Evolutionary conservation across 768 basidiomycete genomes (phyloP).

Genomic region (Lepiota subincarnata): DNA sequence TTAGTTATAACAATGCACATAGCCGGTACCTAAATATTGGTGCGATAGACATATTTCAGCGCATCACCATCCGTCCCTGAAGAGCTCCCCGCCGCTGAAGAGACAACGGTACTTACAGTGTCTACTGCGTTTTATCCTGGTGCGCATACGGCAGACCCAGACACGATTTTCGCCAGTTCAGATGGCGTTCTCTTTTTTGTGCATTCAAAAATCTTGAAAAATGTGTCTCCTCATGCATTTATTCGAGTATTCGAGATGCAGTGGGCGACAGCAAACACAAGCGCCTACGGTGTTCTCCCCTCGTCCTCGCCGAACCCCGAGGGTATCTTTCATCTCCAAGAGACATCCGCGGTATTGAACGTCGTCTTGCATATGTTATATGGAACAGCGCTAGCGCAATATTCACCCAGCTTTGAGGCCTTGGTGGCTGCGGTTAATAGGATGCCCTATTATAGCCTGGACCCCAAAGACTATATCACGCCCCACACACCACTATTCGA

Average conservation of each 20-base stretch:
- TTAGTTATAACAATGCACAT: neutral
- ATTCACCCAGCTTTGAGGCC: constrained; percentile 44
- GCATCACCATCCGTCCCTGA: neutral
- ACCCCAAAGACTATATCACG: constrained; percentile 18
- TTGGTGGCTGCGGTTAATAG: constrained; percentile 38
- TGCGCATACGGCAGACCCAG: constrained; percentile 13
- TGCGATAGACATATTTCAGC: neutral
- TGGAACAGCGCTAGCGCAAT: constrained; percentile 42
- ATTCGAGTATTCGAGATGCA: constrained; percentile 19
- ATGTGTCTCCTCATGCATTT: constrained; percentile 45
- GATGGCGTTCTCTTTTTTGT: constrained; percentile 65
- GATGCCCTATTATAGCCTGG: constrained; percentile 20
- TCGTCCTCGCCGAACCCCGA: constrained; percentile 31
- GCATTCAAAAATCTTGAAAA: constrained; percentile 39
- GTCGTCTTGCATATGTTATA: constrained; percentile 52
- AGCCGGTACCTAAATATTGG: neutral
- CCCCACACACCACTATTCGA: constrained; percentile 23
- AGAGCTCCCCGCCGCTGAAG: neutral
- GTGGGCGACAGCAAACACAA: constrained; percentile 25
- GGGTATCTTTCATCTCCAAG: constrained; percentile 35
- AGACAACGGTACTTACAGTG: neutral
- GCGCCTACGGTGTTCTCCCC: constrained; percentile 29
- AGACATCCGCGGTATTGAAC: constrained; percentile 43
- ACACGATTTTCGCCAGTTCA: constrained; percentile 41
- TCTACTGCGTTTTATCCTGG: constrained; percentile 24